Evolutionary conservation across 108 stramenopile species (phyloP), one percentile per base, ranked within the genome.

Genomic region (Nannochloropsis gaditana): DNA sequence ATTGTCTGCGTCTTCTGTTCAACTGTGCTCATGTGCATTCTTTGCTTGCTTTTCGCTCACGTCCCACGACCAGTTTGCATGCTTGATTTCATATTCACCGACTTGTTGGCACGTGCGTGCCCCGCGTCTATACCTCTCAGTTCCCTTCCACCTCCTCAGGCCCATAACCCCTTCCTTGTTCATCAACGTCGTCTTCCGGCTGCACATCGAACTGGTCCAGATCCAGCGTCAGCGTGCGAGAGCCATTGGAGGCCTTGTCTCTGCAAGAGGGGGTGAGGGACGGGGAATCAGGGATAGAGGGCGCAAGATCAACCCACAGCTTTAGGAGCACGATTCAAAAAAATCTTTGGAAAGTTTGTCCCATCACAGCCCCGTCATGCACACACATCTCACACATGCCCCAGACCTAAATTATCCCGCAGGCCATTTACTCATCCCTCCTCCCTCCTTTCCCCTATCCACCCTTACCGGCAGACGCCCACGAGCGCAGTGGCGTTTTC

Each of bases 221-320:
- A 83, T 89, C 89, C 15, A 89, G 85, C 43, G 89, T 89, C 15
- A 86, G 85, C 19, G 89, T 86, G n/a, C 89, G 82, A 6, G 89
- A 89, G 85, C 89, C 84, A 82, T 86, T 89, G 50, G 83, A 85
- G 85, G 82, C 85, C 82, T 86, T 80, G 41, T 15, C 44, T 43
- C 17, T 21, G 41, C 21, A 43, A 21, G n/a, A 21, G 43, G 21
- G 9, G 45, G 81, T 21, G 42, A 81, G 41, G 31, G 81, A 17
- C 81, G 11, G n/a, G 21, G 44, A 83, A 83, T 43, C 42, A 45
- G 44, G 41, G 83, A 50, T 10, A 15, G 47, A 50, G 47, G 47
- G 47, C 0, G 47, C 11, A 50, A 50, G 31, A 31, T 31, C 31
- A 31, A 31, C 31, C 31, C 31, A 31, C 31, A 31, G 31, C 31